Percentiles rank a stretch among this genome's conserved stretches.
phyloP scores from a whole-genome alignment of 495 filamentous ascomycete species.

The Aspergillus avenaceus region DNA sequence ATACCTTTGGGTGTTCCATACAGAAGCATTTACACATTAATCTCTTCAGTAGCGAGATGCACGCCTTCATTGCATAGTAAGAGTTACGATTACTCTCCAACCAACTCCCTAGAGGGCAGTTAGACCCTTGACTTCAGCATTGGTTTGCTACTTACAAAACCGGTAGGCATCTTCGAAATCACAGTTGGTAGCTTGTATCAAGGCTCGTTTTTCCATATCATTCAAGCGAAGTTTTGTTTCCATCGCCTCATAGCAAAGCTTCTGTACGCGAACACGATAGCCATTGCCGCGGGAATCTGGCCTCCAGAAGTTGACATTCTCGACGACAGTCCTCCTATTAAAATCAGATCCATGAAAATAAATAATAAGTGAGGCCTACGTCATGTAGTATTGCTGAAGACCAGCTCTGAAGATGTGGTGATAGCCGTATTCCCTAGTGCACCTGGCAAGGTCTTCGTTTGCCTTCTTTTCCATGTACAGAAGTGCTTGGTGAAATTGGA shows the following conservation, averaged over 20 bases:
- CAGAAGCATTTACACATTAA: slow-evolving; percentile 2
- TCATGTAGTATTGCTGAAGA: slow-evolving; percentile 19
- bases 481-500: slow-evolving; percentile 14
- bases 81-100: slow-evolving; percentile 6
- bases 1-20: background rate
- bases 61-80: slow-evolving; percentile 18
- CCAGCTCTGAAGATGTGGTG: slow-evolving; percentile 22
- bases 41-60: slow-evolving; percentile 13
- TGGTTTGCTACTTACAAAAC: slow-evolving; percentile 13
- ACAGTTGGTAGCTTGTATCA: slow-evolving; percentile 6
- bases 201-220: slow-evolving; percentile 4
- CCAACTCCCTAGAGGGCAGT: slow-evolving; percentile 13
- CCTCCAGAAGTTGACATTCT: slow-evolving; percentile 15
- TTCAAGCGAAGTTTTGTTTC: slow-evolving; percentile 11
- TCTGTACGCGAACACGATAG: slow-evolving; percentile 11
- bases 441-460: slow-evolving; percentile 15
- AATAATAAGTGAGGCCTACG: slow-evolving; percentile 5
- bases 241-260: slow-evolving; percentile 10
- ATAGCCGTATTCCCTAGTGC: slow-evolving; percentile 16
- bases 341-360: background rate
- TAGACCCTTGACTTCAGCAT: background rate
- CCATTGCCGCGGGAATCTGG: slow-evolving; percentile 8
- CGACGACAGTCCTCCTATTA: slow-evolving; percentile 11
- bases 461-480: slow-evolving; percentile 13
- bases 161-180: slow-evolving; percentile 12